Base-by-base conservation (phyloP, 805 yeast genomes). In the Novakomyces olei region DNA sequence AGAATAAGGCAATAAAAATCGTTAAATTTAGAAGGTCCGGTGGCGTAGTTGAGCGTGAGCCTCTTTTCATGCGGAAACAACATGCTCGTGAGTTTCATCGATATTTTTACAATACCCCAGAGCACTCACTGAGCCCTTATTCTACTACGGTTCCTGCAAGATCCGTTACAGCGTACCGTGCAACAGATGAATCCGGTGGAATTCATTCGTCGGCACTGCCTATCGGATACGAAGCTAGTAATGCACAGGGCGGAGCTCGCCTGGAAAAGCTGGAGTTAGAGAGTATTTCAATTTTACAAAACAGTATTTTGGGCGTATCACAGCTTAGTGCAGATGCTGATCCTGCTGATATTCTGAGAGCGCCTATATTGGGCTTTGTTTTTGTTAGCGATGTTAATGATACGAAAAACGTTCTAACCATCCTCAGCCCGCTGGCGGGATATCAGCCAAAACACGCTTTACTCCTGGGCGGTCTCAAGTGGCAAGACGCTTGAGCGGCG, bases 381-480 rank as follows among this genome's bases (percentile, higher is more conserved):
- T 22, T 49, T 7, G 54, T 61, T 5, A 51, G 54, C 12, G 72
- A 69, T 39, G 77, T 70, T 15, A 92, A 83, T 45, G 95, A 85
- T 40, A 55, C 66, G 10, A 72, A 71, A 44, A 62, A 65, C 10
- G 73, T 67, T 42, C 46, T 78, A 35, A 72, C 72, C 44, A 60
- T 88, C 5, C 57, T 85, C 39, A 59, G 81, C 39, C 96, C 99
- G 0, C 74, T 79, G 4, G 94, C 93, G 2, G 91, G 92, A 1
- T 57, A 72, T 26, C 55, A 83, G 16, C 98, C 98, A 0, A 61
- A 70, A 17, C 67, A 71, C 39, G 70, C 76, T 2, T 59, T 79
- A 44, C 49, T 88, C 2, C 54, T 83, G 30, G 92, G 95, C 2
- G 67, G 69, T 26, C 70, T 69, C 43, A 72, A 92, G 41, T 88